Evolutionary conservation across 1,284 basidiomycete species (phyloP), one percentile per base, ranked within the genome.

Genomic region (Ganoderma lucidum): DNA sequence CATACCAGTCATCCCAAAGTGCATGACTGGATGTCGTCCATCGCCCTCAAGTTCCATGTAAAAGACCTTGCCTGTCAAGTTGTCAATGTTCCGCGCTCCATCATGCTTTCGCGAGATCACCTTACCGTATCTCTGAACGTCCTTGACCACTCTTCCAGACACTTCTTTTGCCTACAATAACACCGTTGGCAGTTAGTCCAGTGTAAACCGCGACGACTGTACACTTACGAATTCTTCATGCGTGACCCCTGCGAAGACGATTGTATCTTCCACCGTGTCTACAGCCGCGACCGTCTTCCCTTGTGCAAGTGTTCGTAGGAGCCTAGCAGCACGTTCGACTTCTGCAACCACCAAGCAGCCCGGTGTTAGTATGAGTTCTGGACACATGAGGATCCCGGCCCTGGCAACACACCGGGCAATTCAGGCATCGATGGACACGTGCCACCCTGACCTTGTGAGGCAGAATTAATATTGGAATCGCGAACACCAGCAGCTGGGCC

Each of bases 1-100:
- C 89, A 91, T 90, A 10, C 93, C 93, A 2, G 93, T 94, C 93
- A 95, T 95, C 2, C 93, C 93, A 74, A 95, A 93, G 77, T 95
- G 93, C 68, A 94, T 81, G 5, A 94, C 90, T 3, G 93, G 93
- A 72, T 87, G 80, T 75, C 83, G 83, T 0, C 92, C 92, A 30
- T 83, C 73, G 3, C 92, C 92, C 51, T 88, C 86, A 0, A 95
- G 83, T 56, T 85, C 84, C n/a, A 95, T 78, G 77, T 91, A 95
- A 76, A 95, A 93, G 69, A 88, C 88, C 79, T 96, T 96, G 56
- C 94, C 94, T 90, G 63, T 64, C 55, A n/a, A 37, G 2, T 12
- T 6, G n/a, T 41, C 37, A 28, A 23, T 23, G 8, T 14, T 39
- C 23, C 3, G 6, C n/a, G 6, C n/a, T 2, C 1, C 23, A 12